Evolutionary conservation across 164 flowering plant species (phyloP), one percentile per base, ranked within the genome.

Genomic region (Magnolia sinica): DNA sequence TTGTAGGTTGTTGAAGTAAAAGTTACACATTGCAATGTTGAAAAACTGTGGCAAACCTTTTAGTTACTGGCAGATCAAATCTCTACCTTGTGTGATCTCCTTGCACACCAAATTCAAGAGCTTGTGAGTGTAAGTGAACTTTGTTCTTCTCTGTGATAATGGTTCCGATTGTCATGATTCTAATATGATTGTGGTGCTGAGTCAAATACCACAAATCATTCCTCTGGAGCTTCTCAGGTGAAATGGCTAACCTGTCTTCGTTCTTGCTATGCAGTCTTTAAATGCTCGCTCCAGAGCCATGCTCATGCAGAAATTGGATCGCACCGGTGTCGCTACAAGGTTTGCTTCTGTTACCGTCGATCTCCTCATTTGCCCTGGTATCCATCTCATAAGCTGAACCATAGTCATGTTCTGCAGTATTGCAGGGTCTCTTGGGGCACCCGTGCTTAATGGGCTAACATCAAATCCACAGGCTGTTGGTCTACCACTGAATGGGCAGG

Each of bases 231-330:
- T 37, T 37, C 5, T 37, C 6, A 4, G 45, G 45, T 37, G 45
- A 37, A 37, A 37, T 37, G 45, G 45, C 31, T 66, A 11, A 66
- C 24, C 23, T 63, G 13, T 66, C 9, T 66, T 22, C 6, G 18
- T 66, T 66, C 69, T 27, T 69, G 23, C 61, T n/a, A 10, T 85
- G 77, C 97, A 92, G 97, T 79, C 98, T 68, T 76, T 95, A 68
- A 93, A 92, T 92, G 98, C 98, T 77, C 95, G 89, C 59, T 93
- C 98, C 72, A 89, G 98, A 83, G 97, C 97, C 37, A 69, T 92
- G 86, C 92, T 92, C 20, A 92, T 91, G 97, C 89, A 85, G 81
- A 92, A 89, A 82, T 83, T 92, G 85, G 97, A 91, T 81, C 96
- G 98, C 52, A 85, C 91, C 74, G 98, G 98, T 23, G 85, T 83